Conservation (phyloP, 2,329 filamentous ascomycete genomes). For the Xylogone sp. region DNA sequence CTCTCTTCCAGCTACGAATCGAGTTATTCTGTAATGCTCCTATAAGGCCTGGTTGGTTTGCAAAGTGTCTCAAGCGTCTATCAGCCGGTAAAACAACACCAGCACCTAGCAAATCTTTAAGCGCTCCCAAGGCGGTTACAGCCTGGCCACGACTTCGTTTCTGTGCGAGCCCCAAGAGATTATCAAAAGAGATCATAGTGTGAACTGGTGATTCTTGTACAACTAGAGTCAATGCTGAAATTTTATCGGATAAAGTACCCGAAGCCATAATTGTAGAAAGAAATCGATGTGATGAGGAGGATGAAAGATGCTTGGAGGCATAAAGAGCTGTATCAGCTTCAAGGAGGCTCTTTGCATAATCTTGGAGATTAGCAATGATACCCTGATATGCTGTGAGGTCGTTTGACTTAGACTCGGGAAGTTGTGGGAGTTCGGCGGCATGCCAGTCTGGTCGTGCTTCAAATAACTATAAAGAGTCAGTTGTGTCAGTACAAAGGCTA, state of each 20-base stretch:
- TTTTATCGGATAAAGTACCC: slow-evolving; percentile 93
- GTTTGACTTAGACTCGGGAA: slow-evolving; percentile 42
- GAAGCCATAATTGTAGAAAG: slow-evolving; percentile 96
- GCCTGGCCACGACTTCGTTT: slow-evolving; percentile 94
- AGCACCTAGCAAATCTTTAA: slow-evolving; percentile 91
- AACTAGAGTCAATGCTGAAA: slow-evolving; percentile 89
- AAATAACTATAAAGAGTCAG: slow-evolving; percentile 43
- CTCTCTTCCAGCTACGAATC: slow-evolving; percentile 57
- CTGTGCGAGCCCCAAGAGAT: slow-evolving; percentile 73
- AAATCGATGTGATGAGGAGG: slow-evolving; percentile 90
- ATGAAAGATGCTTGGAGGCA: slow-evolving; percentile 63
- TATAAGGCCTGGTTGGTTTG: slow-evolving; percentile 72
- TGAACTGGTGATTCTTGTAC: slow-evolving; percentile 96
- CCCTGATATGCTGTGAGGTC: slow-evolving; percentile 43
- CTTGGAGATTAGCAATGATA: slow-evolving; percentile 56
- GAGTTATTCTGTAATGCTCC: slow-evolving; percentile 62
- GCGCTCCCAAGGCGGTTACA: slow-evolving; percentile 83
- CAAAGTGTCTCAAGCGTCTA: slow-evolving; percentile 76
- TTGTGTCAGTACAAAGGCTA: slow-evolving; percentile 13
- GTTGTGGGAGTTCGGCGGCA: slow-evolving; percentile 49
- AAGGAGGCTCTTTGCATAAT: slow-evolving; percentile 70
- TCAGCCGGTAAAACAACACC: slow-evolving; percentile 80
- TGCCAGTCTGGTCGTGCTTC: slow-evolving; percentile 67
- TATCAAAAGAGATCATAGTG: slow-evolving; percentile 85
- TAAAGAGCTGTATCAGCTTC: slow-evolving; percentile 77